Evolutionary conservation across 2,329 filamentous ascomycete species (phyloP), one percentile per base, ranked within the genome.

Genomic region (Lasiodiplodia theobromae): DNA sequence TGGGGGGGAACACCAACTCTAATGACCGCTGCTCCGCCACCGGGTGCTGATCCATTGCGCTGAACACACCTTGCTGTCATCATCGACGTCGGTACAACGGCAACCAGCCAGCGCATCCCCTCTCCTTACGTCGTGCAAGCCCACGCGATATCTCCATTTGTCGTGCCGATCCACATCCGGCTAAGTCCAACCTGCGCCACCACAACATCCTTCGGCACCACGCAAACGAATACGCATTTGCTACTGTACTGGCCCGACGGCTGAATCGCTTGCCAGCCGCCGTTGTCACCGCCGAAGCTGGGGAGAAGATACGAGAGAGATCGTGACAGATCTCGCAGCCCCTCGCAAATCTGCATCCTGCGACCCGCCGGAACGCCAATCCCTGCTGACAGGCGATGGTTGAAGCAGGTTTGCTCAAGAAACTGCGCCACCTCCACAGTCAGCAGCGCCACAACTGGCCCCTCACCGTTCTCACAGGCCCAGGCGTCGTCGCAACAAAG

Each of bases 291-390:
- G 11, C 16, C 37, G 14, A 28, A 21, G 28, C 16, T 49, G 25
- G 23, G 31, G 25, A 11, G 12, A 4, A 21, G 21, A 12, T 6
- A 44, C 12, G 18, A n/a, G 28, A 37, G 16, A 34, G 28, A 6
- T 38, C 54, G n/a, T 25, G 34, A 7, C 54, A 40, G 54, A 58
- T 52, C 28, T 64, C 3, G 18, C 60, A 25, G 28, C 11, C 23
- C 31, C 60, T 64, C 60, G 60, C 60, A 64, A 37, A 64, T 64
- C 60, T 64, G n/a, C 40, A 51, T 63, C 58, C 31, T 34, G 6
- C 37, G 58, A 51, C 49, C 58, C 16, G n/a, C 34, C 28, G 60
- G 25, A 64, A 52, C 44, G 11, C 18, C 18, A 47, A 64, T 64
- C 60, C 60, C 47, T 64, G 60, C 47, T 4, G 8, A 12, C 60